phyloP scores from a whole-genome alignment of 75 land plant genomes.

The Picea glauca region DNA sequence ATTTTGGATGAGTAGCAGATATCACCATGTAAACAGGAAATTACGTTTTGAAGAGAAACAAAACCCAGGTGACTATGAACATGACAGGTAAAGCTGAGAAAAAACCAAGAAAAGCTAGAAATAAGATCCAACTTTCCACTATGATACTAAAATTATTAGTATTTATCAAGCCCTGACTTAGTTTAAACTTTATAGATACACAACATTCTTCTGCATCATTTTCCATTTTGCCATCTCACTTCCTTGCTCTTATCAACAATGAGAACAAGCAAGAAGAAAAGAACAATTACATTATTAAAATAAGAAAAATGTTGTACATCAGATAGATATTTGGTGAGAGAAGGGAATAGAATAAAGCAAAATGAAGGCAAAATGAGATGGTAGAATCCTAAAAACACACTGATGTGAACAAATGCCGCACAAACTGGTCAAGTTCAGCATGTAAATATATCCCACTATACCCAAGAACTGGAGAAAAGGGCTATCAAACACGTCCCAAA shows the following conservation, averaged over 20 bases:
- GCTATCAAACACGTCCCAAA: background rate
- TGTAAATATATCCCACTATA: background rate
- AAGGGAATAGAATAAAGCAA: constrained; percentile 2
- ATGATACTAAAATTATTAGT: background rate
- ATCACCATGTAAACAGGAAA: no score
- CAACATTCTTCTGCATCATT: no score
- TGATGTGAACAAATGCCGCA: constrained; percentile 12
- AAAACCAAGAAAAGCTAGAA: no score
- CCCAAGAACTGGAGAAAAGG: background rate
- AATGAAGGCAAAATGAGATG: background rate
- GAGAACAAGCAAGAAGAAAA: background rate
- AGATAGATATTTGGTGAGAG: background rate
- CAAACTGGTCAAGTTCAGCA: background rate
- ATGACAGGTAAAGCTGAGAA: no score
- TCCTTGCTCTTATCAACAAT: background rate
- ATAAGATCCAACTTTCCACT: background rate
- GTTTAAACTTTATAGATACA: background rate
- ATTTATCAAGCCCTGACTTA: background rate
- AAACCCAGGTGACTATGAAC: no score
- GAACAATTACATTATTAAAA: background rate
- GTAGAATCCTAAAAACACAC: background rate
- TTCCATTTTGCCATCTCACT: background rate
- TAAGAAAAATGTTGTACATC: background rate
- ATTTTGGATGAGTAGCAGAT: no score
- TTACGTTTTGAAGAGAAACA: no score